These are phyloP conservation scores for Suillus subaureus DNA, from an alignment of 768 basidiomycete genomes.

Conservation along the genomic window DNA sequence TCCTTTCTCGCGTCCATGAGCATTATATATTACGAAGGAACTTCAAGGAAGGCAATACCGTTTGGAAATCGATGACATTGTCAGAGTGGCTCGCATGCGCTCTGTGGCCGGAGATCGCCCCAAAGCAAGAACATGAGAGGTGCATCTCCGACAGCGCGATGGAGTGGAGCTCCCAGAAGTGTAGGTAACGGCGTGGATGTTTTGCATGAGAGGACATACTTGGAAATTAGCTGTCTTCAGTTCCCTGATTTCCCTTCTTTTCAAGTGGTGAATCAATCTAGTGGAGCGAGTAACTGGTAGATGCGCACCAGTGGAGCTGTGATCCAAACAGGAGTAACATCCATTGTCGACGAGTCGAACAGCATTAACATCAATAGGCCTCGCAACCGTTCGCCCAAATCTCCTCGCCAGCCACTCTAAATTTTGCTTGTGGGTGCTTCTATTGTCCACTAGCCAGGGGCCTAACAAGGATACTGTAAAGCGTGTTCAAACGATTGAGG, in stretches of 20 bases:
- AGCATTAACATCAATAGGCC: constrained; percentile 42
- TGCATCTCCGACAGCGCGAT: constrained; percentile 46
- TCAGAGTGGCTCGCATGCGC: constrained; percentile 50
- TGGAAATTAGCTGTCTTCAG: constrained; percentile 37
- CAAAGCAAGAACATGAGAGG: constrained; percentile 81
- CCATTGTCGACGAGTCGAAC: constrained; percentile 45
- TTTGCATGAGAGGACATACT: constrained; percentile 63
- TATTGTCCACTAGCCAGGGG: no score
- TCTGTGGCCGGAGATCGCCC: constrained; percentile 25
- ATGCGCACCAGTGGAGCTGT: constrained; percentile 37
- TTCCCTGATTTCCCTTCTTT: constrained; percentile 10
- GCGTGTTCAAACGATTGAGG: no score
- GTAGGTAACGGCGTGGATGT: constrained; percentile 69
- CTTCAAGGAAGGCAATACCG: constrained; percentile 52
- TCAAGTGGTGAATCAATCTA: constrained; percentile 20
- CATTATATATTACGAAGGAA: constrained; percentile 60
- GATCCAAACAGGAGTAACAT: constrained; percentile 49
- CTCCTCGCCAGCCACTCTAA: constrained; percentile 94
- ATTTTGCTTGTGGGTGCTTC: constrained; percentile 72
- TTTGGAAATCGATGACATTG: constrained; percentile 75
- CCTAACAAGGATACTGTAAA: no score
- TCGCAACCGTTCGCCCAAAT: constrained; percentile 29
- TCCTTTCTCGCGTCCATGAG: constrained; percentile 37
- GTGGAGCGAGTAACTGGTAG: background rate
- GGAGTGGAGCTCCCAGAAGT: constrained; percentile 26